A percentile compares a stretch with the other conserved stretches of the same genome.
These are phyloP conservation scores for Myxozyma nipponensis DNA, from an alignment of 805 yeast genomes.

Conservation along the genomic window DNA sequence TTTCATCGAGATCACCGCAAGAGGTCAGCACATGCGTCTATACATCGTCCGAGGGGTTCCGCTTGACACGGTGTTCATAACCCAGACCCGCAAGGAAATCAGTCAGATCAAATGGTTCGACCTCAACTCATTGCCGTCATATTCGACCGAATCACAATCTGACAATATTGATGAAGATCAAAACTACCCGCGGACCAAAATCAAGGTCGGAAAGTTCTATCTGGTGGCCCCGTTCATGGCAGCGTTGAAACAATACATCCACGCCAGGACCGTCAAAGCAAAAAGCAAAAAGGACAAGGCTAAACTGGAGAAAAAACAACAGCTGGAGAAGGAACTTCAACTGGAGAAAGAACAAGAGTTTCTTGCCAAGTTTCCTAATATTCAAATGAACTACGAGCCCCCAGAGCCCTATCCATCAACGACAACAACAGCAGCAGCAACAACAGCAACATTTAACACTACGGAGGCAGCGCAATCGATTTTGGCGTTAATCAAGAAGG, in stretches of 20 bases:
- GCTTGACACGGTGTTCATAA: constrained; percentile 67
- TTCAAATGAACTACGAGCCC: background rate
- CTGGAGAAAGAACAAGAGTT: background rate
- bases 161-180: constrained; percentile 2
- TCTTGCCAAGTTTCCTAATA: constrained; percentile 1
- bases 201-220: constrained; percentile 30
- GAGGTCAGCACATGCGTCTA: constrained; percentile 81
- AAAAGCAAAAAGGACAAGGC: background rate
- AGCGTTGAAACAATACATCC: constrained; percentile 35
- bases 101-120: constrained; percentile 39
- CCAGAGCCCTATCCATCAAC: background rate
- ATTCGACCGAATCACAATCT: constrained; percentile 20
- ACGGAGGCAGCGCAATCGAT: constrained; percentile 18
- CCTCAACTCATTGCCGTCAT: constrained; percentile 35
- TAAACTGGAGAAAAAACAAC: background rate
- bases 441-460: background rate
- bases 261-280: constrained; percentile 25
- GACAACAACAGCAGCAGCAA: background rate
- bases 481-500: constrained; percentile 11
- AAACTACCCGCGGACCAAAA: constrained; percentile 6
- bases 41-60: constrained; percentile 76
- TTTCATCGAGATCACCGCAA: constrained; percentile 72
- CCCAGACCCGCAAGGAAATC: constrained; percentile 85
- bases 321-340: background rate
- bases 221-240: constrained; percentile 40